Conservation (phyloP, 2,329 filamentous ascomycete species). For the Fusarium chuoi region DNA sequence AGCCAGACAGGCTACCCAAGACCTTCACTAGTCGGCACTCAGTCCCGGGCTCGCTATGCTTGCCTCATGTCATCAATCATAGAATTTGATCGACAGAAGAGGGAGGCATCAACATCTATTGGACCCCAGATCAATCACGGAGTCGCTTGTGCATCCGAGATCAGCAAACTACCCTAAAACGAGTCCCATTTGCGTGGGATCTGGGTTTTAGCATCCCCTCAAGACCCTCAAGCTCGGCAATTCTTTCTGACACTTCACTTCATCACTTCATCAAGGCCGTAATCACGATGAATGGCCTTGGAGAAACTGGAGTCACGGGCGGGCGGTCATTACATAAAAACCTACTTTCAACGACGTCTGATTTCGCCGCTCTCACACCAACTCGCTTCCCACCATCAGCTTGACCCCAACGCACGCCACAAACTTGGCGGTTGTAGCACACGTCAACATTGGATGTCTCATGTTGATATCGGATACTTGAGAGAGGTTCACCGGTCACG, state of each 20-base stretch:
- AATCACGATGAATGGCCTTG: not conserved
- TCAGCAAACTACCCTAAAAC: slow-evolving; percentile 15
- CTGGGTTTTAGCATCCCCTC: slow-evolving; percentile 12
- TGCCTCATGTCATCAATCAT: not conserved
- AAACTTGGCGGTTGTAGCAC: slow-evolving; percentile 10
- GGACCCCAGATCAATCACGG: slow-evolving; percentile 5
- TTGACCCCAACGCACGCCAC: slow-evolving; percentile 5
- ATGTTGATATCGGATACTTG: not conserved
- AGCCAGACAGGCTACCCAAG: not conserved
- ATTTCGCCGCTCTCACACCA: slow-evolving; percentile 26
- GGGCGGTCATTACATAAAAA: not conserved
- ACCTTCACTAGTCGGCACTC: not conserved
- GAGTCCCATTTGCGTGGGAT: slow-evolving; percentile 13
- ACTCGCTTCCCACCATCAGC: not conserved
- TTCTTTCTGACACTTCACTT: not conserved
- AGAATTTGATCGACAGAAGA: not conserved
- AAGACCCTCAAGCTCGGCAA: not conserved
- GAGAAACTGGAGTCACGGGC: not conserved
- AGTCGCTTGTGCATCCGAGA: slow-evolving; percentile 10
- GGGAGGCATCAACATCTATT: not conserved
- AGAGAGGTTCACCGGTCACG: slow-evolving; percentile 22
- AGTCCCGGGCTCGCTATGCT: not conserved
- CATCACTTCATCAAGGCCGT: not conserved
- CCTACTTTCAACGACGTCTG: not conserved
- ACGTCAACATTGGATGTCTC: slow-evolving; percentile 5